These are phyloP conservation scores for Orbilia ellipsospora DNA, from an alignment of 2,329 filamentous ascomycete genomes.

Conservation along the genomic window DNA sequence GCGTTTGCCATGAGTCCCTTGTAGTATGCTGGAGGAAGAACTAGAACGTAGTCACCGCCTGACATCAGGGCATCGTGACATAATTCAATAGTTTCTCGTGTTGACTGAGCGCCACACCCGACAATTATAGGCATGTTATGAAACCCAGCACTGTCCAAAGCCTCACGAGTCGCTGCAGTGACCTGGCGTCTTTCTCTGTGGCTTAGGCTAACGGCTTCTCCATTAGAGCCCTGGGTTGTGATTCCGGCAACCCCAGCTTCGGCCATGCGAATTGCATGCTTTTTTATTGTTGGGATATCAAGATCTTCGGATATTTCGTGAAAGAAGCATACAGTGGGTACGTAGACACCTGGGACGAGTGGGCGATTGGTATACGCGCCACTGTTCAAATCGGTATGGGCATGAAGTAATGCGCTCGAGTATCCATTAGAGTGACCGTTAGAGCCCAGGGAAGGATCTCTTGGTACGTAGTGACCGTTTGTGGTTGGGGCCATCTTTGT, in stretches of 20 bases:
- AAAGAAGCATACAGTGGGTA: conserved; percentile 92
- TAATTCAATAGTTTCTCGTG: conserved; percentile 81
- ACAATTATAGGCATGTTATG: conserved; percentile 80
- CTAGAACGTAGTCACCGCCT: conserved; percentile 81
- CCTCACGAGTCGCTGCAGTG: conserved; percentile 80
- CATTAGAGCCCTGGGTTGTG: conserved; percentile 89
- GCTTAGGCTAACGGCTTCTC: conserved; percentile 86
- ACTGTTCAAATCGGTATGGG: conserved; percentile 40
- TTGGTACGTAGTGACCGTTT: conserved; percentile 49
- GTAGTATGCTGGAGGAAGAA: conserved; percentile 87
- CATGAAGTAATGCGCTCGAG: conserved; percentile 43
- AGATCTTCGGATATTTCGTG: conserved; percentile 83
- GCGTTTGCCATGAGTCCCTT: conserved; percentile 79
- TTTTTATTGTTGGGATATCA: conserved; percentile 81
- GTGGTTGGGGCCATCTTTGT: conserved; percentile 51
- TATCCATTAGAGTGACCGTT: conserved; percentile 49
- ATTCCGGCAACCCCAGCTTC: conserved; percentile 82
- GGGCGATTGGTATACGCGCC: conserved; percentile 65
- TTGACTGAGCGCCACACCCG: conserved; percentile 82
- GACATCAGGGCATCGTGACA: conserved; percentile 74
- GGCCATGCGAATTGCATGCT: conserved; percentile 81
- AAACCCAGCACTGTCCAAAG: conserved; percentile 83
- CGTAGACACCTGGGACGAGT: conserved; percentile 84
- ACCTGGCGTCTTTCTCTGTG: conserved; percentile 79
- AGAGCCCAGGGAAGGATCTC: conserved; percentile 30